Base-by-base conservation (phyloP, 1,139 yeast species). In the Sugiyamaella sp. region DNA sequence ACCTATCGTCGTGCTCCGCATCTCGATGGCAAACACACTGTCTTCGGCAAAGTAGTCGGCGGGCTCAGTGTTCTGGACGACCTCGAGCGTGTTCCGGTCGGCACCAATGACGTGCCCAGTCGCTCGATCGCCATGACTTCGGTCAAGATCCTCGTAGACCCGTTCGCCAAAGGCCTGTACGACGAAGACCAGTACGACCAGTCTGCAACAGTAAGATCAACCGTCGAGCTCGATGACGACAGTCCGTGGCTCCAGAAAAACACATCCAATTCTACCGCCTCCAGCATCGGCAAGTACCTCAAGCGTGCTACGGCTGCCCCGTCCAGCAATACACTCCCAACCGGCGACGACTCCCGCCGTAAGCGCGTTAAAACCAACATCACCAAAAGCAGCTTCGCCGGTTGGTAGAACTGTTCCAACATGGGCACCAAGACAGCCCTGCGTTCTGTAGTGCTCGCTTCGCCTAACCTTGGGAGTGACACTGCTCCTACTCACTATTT, bases 71-170 rank as follows among this genome's bases (percentile, higher is more conserved):
- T 88, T 61, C 86, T 89, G 67, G 83, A 85, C 77, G 79, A 80
- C 69, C 74, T 90, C 67, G 97, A 89, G 76, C 66, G 60, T 24
- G 57, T 62, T 2, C 64, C 65, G 3, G 66, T 67, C 2, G 70
- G 65, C 33, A 56, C 63, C 3, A 71, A 71, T 51, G 67, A 63
- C 37, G 44, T 20, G 20, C 80, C 80, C 5, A 39, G 46, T 22
- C 48, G 73, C 8, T 57, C 63, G 0, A 74, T 81, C 3, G 55
- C 60, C 6, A 68, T 77, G 47, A 67, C 68, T 3, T 82, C 80
- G 57, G 88, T 86, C 21, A 81, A 87, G 2, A 89, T 95, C 1
- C 86, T 90, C 0, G 89, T 89, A 2, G 95, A 88, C 66, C 79
- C 91, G 0, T 74, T 88, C 44, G 74, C 79, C 24, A 90, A 90